phyloP scores from a whole-genome alignment of 2,329 filamentous ascomycete genomes.

The Ophiognomonia clavigignenti-juglandacearum region DNA sequence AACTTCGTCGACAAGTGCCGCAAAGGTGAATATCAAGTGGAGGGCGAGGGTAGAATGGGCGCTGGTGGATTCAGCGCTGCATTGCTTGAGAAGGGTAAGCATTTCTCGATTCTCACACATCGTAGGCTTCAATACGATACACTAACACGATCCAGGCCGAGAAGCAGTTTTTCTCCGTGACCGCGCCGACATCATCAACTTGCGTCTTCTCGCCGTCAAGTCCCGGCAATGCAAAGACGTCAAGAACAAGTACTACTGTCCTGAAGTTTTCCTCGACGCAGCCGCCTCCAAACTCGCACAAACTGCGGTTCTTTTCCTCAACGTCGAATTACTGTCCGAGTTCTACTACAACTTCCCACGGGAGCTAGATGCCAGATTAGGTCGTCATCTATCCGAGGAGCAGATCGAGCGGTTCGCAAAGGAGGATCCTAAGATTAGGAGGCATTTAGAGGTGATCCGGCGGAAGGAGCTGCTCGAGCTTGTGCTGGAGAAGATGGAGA shows the following conservation, averaged over 20 bases:
- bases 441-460: conserved; percentile 86
- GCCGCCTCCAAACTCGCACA: conserved; percentile 92
- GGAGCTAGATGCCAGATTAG: conserved; percentile 81
- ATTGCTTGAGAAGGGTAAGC: conserved; percentile 74
- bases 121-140: no score
- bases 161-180: conserved; percentile 94
- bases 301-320: conserved; percentile 93
- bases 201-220: conserved; percentile 83
- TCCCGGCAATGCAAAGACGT: conserved; percentile 80
- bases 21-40: conserved; percentile 77
- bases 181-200: conserved; percentile 81
- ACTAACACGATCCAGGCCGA: conserved; percentile 55
- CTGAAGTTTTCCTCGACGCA: conserved; percentile 95
- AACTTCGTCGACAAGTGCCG: conserved; percentile 84
- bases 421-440: conserved; percentile 84
- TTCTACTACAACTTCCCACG: conserved; percentile 98
- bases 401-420: conserved; percentile 88
- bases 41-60: conserved; percentile 77
- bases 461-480: conserved; percentile 90
- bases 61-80: conserved; percentile 91
- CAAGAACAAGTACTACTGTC: conserved; percentile 94
- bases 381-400: conserved; percentile 69
- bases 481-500: conserved; percentile 94
- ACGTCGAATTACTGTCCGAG: conserved; percentile 92
- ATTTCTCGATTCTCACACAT: no score